Conservation (phyloP, 2,329 filamentous ascomycete species). For the Colletotrichum theobromicola region DNA sequence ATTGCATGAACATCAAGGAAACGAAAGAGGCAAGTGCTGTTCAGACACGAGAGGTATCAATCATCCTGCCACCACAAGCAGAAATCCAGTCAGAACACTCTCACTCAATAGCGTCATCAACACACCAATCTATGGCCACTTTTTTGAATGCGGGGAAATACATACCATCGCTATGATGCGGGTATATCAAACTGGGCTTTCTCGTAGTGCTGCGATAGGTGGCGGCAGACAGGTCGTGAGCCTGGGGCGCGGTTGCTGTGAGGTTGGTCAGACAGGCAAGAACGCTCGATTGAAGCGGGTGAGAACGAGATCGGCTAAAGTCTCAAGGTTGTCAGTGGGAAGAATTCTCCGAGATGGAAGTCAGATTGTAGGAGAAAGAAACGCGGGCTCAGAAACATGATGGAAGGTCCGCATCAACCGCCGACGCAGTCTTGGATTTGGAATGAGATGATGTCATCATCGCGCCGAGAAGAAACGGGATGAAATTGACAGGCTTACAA, state of each 20-base stretch:
- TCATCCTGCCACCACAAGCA: neutral
- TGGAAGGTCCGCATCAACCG: neutral
- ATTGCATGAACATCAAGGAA: too few relatives aligned
- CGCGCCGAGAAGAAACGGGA: too few relatives aligned
- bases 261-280: neutral
- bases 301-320: neutral
- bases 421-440: neutral
- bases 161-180: neutral
- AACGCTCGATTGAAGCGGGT: neutral
- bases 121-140: neutral
- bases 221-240: neutral
- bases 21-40: neutral
- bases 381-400: neutral
- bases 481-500: neutral
- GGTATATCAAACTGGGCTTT: neutral
- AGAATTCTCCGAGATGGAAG: accelerated
- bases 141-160: accelerated
- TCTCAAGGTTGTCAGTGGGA: neutral
- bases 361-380: neutral
- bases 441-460: neutral
- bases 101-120: neutral
- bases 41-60: neutral
- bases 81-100: neutral
- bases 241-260: neutral
- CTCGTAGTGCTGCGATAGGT: neutral